Base-by-base conservation (phyloP, 495 filamentous ascomycete species). In the Hypoxylon rickii region DNA sequence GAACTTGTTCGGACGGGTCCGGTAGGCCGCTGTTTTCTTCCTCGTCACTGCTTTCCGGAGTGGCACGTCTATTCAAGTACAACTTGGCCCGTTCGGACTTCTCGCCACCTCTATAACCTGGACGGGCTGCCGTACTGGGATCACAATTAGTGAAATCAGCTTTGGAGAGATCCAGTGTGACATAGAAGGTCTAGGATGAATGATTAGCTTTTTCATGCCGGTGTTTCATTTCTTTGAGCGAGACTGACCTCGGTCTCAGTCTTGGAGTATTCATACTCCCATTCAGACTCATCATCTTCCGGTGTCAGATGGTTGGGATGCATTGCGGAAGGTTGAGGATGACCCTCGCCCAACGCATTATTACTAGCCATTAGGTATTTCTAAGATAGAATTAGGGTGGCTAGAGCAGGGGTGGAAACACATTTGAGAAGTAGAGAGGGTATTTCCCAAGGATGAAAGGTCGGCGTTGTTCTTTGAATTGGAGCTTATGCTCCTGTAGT, bases 261-360 rank as follows among this genome's bases (percentile, higher is more conserved):
- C 6, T 71, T 62, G 0, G 80, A 83, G 55, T 83, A 83, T 40
- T 83, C 80, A 54, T 82, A 82, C 48, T 83, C 80, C 79, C 79
- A 83, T 41, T 80, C 80, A 12, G 77, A 73, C 18, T 75, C 71
- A 40, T 76, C 67, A 1, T 78, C 40, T 1, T 16, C 3, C 2
- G 47, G 52, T 26, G 46, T 18, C 1, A 12, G 26, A 16, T 19
- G 43, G 32, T 24, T 40, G 34, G 13, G 16, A 22, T 8, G 16
- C 21, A 0, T 24, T 7, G 24, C 20, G 3, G 21, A 42, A 24
- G 44, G 17, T 32, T 47, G 53, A 53, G 56, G 33, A 42, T 26
- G 18, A 19, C 42, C 50, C 38, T 63, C 54, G n/a, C 47, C 61
- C 40, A 58, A 7, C 18, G 44, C 52, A 39, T 24, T 44, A 44